Evolutionary conservation across 2,329 filamentous ascomycete species (phyloP).

Genomic region (Arthrobotrys pseudoclavata): DNA sequence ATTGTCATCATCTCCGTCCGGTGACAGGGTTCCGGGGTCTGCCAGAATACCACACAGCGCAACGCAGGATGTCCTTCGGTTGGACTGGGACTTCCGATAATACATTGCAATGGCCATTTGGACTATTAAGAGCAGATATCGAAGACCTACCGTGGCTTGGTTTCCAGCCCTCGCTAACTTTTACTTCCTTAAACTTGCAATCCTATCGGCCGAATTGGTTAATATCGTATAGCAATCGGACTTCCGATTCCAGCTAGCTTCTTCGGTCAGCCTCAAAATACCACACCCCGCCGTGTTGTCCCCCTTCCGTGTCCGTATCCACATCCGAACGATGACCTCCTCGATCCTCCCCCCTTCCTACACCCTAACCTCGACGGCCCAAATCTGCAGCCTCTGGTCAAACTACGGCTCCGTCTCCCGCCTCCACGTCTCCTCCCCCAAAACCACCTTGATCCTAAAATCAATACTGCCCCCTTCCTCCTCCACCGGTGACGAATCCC

Average conservation of each 20-base stretch:
- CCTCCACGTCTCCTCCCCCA: slow-evolving; percentile 48
- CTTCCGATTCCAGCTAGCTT: slow-evolving; percentile 4
- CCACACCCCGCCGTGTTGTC: slow-evolving; percentile 4
- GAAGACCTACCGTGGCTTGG: too few species aligned
- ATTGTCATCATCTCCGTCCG: neutral
- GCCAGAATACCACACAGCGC: slow-evolving; percentile 20
- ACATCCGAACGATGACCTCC: neutral
- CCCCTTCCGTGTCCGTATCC: neutral
- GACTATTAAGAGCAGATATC: too few species aligned
- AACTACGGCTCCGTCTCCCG: slow-evolving; percentile 63
- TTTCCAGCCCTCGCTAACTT: too few species aligned
- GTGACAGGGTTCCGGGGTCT: slow-evolving; percentile 22
- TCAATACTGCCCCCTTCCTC: slow-evolving; percentile 58
- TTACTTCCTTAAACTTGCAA: too few species aligned
- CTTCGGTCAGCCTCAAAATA: neutral
- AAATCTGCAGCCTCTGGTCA: slow-evolving; percentile 61
- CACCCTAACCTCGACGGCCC: slow-evolving; percentile 21
- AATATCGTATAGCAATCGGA: neutral
- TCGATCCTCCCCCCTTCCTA: slow-evolving; percentile 30
- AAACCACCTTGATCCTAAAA: slow-evolving; percentile 61
- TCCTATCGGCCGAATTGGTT: too few species aligned
- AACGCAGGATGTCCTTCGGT: neutral
- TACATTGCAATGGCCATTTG: too few species aligned
- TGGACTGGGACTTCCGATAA: too few species aligned
- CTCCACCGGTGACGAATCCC: slow-evolving; percentile 64